Percentiles rank a stretch among this genome's conserved stretches.
phyloP scores from a whole-genome alignment of 306 rosid genomes.

The Alnus glutinosa region DNA sequence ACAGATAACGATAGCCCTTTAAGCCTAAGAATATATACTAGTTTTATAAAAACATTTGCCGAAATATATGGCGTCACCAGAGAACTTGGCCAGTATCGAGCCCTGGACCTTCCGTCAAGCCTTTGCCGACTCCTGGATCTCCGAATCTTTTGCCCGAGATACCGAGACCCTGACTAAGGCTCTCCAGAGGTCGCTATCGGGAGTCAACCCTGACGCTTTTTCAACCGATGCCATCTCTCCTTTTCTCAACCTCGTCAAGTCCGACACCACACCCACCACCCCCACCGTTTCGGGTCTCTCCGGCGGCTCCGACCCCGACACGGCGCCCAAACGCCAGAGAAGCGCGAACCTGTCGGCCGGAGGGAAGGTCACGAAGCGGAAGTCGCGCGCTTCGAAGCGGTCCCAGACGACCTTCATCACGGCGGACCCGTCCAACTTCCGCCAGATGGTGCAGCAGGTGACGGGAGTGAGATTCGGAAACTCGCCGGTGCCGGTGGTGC shows the following conservation, averaged over 20 bases:
- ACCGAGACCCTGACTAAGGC: slow-evolving; percentile 54
- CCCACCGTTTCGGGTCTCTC: slow-evolving; percentile 64
- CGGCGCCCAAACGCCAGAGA: slow-evolving; percentile 33
- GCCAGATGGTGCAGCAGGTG: slow-evolving; percentile 94
- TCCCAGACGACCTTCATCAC: slow-evolving; percentile 83
- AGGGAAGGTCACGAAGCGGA: slow-evolving; percentile 60
- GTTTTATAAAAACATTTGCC: neutral
- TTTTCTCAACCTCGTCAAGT: neutral
- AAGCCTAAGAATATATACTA: no score
- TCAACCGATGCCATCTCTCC: slow-evolving; percentile 30
- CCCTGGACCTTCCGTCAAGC: slow-evolving; percentile 46
- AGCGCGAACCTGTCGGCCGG: slow-evolving; percentile 10
- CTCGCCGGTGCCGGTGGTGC: slow-evolving; percentile 33
- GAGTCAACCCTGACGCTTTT: neutral
- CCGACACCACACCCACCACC: slow-evolving; percentile 45
- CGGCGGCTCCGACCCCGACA: slow-evolving; percentile 62
- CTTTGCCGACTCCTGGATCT: slow-evolving; percentile 51
- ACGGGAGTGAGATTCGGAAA: slow-evolving; percentile 64
- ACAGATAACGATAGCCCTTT: neutral
- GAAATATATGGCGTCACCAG: slow-evolving; percentile 52
- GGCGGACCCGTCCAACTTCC: slow-evolving; percentile 88
- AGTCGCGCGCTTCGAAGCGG: slow-evolving; percentile 79
- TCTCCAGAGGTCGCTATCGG: slow-evolving; percentile 60
- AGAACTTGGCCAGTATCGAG: slow-evolving; percentile 52
- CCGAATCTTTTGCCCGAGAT: slow-evolving; percentile 57